phyloP scores from a whole-genome alignment of 352 stramenopile genomes.

The Sclerospora graminicola region DNA sequence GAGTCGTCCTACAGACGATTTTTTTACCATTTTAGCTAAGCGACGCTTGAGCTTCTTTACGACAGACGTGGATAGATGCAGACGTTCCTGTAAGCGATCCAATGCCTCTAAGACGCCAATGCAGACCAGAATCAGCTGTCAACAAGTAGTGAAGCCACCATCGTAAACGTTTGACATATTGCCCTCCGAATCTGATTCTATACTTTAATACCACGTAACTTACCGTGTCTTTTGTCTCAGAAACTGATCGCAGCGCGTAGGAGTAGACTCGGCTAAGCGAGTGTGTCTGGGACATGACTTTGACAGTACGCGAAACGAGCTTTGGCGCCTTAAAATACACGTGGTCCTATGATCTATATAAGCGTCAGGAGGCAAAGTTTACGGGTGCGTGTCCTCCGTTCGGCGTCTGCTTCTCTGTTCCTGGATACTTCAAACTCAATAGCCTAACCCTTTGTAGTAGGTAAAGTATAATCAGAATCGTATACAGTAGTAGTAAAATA shows the following conservation, averaged over 20 bases:
- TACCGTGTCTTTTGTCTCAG: constrained; percentile 70
- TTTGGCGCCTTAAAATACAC: too few species aligned
- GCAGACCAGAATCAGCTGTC: constrained; percentile 67
- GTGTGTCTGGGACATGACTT: constrained; percentile 12
- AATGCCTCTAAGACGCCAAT: constrained; percentile 65
- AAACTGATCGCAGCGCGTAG: constrained; percentile 45
- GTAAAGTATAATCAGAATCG: too few species aligned
- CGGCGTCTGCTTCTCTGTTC: too few species aligned
- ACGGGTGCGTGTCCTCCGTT: too few species aligned
- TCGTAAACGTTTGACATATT: neutral
- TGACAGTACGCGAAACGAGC: too few species aligned
- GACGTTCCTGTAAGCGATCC: constrained; percentile 57
- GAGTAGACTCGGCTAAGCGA: constrained; percentile 39
- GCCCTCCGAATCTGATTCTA: constrained; percentile 2
- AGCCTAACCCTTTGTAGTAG: too few species aligned
- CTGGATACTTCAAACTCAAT: too few species aligned
- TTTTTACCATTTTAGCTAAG: constrained; percentile 52
- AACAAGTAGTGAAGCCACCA: neutral
- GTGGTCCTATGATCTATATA: too few species aligned
- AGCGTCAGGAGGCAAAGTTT: too few species aligned
- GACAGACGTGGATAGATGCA: constrained; percentile 53
- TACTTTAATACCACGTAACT: neutral
- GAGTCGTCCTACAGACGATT: constrained; percentile 28
- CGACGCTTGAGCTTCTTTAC: constrained; percentile 70
- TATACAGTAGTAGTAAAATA: too few species aligned